These are phyloP conservation scores for Bryum argenteum DNA, from an alignment of 225 moss, liverwort and hornwort genomes.

Conservation along the genomic window DNA sequence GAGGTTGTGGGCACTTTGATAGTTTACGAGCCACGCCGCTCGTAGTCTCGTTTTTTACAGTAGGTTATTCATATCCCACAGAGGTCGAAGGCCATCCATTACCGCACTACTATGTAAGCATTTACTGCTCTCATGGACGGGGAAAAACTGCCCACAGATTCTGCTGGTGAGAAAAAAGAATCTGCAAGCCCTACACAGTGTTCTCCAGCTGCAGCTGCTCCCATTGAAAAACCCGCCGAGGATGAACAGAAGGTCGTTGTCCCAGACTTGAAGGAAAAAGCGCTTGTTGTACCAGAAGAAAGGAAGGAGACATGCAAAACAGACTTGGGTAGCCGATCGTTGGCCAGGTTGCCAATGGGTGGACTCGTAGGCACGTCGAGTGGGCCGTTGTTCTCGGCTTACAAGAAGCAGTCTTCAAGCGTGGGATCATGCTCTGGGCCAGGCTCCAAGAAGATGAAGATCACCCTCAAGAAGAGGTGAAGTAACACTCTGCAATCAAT, in stretches of 20 bases:
- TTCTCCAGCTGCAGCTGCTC: too few relatives aligned
- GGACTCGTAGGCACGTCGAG: conserved; percentile 23
- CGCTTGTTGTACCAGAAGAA: neutral
- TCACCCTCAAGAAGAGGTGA: conserved; percentile 41
- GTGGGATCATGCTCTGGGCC: conserved; percentile 31
- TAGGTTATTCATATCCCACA: too few relatives aligned
- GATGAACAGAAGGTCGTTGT: conserved; percentile 13
- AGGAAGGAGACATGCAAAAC: neutral
- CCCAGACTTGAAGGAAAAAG: conserved; percentile 21
- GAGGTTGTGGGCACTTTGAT: conserved; percentile 45
- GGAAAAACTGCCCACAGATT: conserved; percentile 8
- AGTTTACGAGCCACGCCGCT: conserved; percentile 34
- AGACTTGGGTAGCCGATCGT: conserved; percentile 26
- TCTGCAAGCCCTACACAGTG: neutral
- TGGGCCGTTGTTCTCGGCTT: conserved; percentile 33
- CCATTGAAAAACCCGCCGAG: neutral
- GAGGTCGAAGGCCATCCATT: too few relatives aligned
- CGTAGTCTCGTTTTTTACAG: neutral
- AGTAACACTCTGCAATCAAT: too few relatives aligned
- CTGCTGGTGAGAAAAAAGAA: conserved; percentile 12
- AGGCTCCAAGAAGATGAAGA: conserved; percentile 48
- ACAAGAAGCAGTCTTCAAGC: conserved; percentile 41
- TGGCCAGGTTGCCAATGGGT: conserved; percentile 30
- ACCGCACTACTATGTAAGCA: neutral
- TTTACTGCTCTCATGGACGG: neutral